Conservation (phyloP, 1,284 basidiomycete genomes). For the Ceratobasidium theobromae region DNA sequence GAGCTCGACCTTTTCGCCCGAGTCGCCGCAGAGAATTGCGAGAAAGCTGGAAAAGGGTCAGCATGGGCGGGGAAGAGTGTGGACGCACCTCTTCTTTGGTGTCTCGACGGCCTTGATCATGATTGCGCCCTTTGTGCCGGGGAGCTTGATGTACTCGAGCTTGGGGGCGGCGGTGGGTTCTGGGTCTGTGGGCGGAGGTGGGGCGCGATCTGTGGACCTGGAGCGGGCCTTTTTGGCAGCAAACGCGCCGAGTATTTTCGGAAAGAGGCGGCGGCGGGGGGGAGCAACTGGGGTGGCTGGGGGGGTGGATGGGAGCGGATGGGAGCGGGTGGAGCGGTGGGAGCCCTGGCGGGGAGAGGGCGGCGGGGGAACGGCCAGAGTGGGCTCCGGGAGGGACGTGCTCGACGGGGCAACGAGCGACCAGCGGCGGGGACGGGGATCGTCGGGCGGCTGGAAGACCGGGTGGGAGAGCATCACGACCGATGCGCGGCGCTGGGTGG, state of each 20-base stretch:
- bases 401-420: conserved; percentile 22
- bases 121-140: conserved; percentile 82
- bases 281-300: not conserved
- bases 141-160: conserved; percentile 84
- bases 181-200: not conserved
- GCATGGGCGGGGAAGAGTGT: not conserved
- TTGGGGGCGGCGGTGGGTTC: conserved; percentile 63
- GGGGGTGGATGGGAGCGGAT: not conserved
- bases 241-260: conserved; percentile 69
- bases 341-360: conserved; percentile 28
- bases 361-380: not conserved
- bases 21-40: conserved; percentile 86
- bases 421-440: conserved; percentile 5
- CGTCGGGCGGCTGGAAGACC: not conserved
- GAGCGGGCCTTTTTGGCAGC: not conserved
- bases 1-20: conserved; percentile 86
- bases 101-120: conserved; percentile 84
- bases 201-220: conserved; percentile 50
- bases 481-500: conserved; percentile 1
- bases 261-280: conserved; percentile 58
- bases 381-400: conserved; percentile 33
- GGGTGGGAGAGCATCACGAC: conserved; percentile 22
- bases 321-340: conserved; percentile 18
- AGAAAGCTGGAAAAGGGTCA: conserved; percentile 60
- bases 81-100: conserved; percentile 71